Base-by-base conservation (phyloP, 306 rosid species). In the Echinosophora koreensis region DNA sequence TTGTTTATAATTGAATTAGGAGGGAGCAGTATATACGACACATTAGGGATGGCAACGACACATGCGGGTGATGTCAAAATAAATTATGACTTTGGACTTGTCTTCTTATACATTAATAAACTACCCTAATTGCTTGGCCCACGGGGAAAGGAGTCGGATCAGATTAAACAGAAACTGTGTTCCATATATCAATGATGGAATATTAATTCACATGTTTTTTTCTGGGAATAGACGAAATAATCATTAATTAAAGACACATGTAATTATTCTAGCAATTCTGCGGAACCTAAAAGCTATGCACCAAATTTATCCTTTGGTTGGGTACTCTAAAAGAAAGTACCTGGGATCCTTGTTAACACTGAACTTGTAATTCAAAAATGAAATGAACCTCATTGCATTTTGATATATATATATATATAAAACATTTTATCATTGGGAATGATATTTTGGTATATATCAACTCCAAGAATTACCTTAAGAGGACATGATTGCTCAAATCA, bases 1-100 rank as follows among this genome's bases (percentile, higher is more conserved):
- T n/a, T n/a, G n/a, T n/a, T n/a, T n/a, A n/a, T n/a, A n/a, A n/a
- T n/a, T n/a, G n/a, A n/a, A n/a, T n/a, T n/a, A n/a, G n/a, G n/a
- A n/a, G n/a, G n/a, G n/a, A n/a, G n/a, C n/a, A n/a, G n/a, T n/a
- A n/a, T n/a, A n/a, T n/a, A n/a, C n/a, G n/a, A n/a, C n/a, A n/a
- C n/a, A n/a, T n/a, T n/a, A n/a, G n/a, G n/a, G n/a, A n/a, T n/a
- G n/a, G n/a, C n/a, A n/a, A 22, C 2, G 32, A 30, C 32, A 44
- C 11, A 10, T 44, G 66, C 52, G 39, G 68, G 5, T 74, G 74
- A 83, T 75, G 84, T 71, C 81, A 81, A 85, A 78, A 49, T 66
- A 78, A 76, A 69, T 81, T 22, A 70, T 77, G 77, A 49, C 78
- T 52, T 67, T 61, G 67, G 32, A 71, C 62, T 44, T 77, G 83